A percentile compares a stretch with the other conserved stretches of the same genome.
Evolutionary conservation across 441 rosid species (phyloP).

Genomic region (Melianthus villosus): DNA sequence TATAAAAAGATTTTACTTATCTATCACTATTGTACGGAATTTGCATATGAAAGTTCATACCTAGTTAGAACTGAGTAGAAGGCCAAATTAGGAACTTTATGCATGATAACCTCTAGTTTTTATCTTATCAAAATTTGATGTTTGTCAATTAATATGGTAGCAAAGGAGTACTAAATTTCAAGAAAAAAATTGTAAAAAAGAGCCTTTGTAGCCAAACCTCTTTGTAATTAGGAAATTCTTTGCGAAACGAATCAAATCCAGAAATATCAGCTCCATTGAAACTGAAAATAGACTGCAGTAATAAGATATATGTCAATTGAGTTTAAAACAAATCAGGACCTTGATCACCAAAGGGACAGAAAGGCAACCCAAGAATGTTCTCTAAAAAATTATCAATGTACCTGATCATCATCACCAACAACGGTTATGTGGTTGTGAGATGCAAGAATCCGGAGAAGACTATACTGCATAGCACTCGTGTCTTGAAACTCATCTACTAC

Average conservation of each 20-base stretch:
- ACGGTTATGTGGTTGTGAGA: constrained; percentile 62
- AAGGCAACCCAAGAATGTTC: background rate
- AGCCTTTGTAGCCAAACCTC: constrained; percentile 64
- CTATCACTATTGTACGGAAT: too few relatives aligned
- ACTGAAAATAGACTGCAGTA: constrained; percentile 79
- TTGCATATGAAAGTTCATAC: too few relatives aligned
- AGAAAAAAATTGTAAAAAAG: too few relatives aligned
- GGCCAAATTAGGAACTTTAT: too few relatives aligned
- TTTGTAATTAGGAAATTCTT: constrained; percentile 60
- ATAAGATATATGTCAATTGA: constrained; percentile 3
- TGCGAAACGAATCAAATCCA: constrained; percentile 82
- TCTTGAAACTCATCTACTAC: constrained; percentile 93
- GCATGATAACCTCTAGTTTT: too few relatives aligned
- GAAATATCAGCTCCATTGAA: constrained; percentile 86
- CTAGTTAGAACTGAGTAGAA: too few relatives aligned
- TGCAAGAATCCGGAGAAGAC: constrained; percentile 52
- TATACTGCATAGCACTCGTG: constrained; percentile 85
- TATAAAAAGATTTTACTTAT: too few relatives aligned
- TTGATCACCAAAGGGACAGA: constrained; percentile 1
- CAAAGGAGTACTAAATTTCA: too few relatives aligned
- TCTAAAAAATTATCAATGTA: too few relatives aligned
- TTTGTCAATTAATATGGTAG: too few relatives aligned
- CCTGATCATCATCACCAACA: constrained; percentile 98
- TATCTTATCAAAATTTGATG: too few relatives aligned
- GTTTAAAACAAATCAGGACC: constrained; percentile 3